Evolutionary conservation across 73 alveolate genomes (phyloP).

Genomic region (Tetrahymena malaccensis): DNA sequence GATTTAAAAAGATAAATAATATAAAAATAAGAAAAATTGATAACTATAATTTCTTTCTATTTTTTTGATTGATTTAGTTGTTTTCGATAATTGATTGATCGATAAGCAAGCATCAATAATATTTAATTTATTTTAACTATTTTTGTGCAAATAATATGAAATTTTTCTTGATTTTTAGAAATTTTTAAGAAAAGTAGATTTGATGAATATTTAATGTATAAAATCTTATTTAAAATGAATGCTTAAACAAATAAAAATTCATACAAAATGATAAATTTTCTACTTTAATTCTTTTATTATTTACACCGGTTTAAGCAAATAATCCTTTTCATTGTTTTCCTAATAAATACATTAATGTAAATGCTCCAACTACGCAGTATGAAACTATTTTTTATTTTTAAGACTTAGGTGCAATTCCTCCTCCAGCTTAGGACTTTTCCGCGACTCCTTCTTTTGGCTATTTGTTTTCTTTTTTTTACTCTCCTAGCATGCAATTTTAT

Average conservation of each 20-base stretch:
- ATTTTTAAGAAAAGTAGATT: neutral
- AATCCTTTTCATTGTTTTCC: neutral
- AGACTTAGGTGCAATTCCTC: neutral
- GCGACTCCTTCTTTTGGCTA: neutral
- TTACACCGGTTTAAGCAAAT: too few relatives aligned
- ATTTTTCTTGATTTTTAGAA: neutral
- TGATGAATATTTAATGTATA: too few relatives aligned
- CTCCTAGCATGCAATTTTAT: neutral
- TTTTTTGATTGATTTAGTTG: too few relatives aligned
- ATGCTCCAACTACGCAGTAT: neutral
- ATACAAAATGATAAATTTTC: neutral
- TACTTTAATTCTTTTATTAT: too few relatives aligned
- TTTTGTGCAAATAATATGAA: neutral
- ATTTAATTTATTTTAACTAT: too few relatives aligned
- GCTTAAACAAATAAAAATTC: neutral
- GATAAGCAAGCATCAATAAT: neutral
- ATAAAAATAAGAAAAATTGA: neutral
- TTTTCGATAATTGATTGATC: neutral
- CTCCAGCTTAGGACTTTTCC: neutral
- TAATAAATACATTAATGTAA: neutral
- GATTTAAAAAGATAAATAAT: neutral
- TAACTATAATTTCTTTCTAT: neutral
- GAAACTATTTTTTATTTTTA: neutral
- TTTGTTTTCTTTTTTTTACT: neutral
- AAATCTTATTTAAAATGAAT: neutral